A percentile compares a stretch with the other conserved stretches of the same genome.
These are phyloP conservation scores for Neurospora hispaniola DNA, from an alignment of 495 filamentous ascomycete species.

Conservation along the genomic window DNA sequence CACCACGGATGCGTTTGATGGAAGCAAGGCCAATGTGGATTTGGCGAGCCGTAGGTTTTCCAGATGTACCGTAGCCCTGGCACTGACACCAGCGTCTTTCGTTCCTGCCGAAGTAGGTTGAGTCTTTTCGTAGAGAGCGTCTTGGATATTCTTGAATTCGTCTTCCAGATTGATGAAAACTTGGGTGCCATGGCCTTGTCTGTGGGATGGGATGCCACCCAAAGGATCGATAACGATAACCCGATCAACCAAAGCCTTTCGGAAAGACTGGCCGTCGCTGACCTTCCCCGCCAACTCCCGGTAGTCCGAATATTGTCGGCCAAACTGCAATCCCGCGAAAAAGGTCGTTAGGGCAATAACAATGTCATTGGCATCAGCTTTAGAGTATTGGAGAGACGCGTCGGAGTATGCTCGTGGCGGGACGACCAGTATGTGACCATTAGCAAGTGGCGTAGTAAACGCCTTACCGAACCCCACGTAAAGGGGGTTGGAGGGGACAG, in stretches of 20 bases:
- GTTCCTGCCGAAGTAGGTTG: not conserved
- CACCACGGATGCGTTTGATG: conserved; percentile 72
- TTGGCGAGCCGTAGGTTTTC: conserved; percentile 64
- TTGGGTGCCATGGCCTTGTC: conserved; percentile 57
- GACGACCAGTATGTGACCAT: conserved; percentile 72
- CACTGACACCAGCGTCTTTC: not conserved
- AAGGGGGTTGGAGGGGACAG: conserved; percentile 17
- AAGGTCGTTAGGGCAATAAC: conserved; percentile 62
- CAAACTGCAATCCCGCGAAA: conserved; percentile 50
- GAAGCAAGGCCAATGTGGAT: conserved; percentile 62
- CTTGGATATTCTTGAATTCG: conserved; percentile 59
- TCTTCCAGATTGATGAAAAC: conserved; percentile 95
- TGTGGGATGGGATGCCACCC: conserved; percentile 71
- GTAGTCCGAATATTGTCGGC: not conserved
- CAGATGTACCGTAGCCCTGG: conserved; percentile 35
- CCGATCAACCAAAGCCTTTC: conserved; percentile 60
- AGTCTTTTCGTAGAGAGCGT: conserved; percentile 39
- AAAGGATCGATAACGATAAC: conserved; percentile 82
- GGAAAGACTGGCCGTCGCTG: conserved; percentile 30
- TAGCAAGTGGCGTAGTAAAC: conserved; percentile 57
- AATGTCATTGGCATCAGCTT: conserved; percentile 53
- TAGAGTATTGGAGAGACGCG: conserved; percentile 43
- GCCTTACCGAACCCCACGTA: conserved; percentile 40
- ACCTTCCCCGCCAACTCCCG: conserved; percentile 30
- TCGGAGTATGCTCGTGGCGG: conserved; percentile 57